Evolutionary conservation across 192 early-diverging fungal species (phyloP).

Genomic region (Phlyctochytrium bullatum): DNA sequence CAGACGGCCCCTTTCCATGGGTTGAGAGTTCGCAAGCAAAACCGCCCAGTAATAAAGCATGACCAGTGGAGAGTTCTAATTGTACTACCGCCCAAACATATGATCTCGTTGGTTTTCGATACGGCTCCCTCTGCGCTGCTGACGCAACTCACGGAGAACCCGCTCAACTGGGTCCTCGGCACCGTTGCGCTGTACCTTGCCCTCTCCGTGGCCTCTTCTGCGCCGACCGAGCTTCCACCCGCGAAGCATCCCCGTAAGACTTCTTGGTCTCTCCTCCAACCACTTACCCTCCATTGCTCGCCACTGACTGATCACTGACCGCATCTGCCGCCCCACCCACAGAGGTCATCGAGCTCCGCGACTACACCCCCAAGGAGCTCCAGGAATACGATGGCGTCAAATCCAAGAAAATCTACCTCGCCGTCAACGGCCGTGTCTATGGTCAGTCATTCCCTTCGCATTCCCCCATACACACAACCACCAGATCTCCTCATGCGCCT

Average conservation of each 20-base stretch:
- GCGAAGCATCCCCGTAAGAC: constrained; percentile 27
- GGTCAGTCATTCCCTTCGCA: no score
- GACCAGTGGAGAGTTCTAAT: no score
- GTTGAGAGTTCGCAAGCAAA: no score
- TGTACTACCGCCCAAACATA: background rate
- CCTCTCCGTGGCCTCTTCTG: constrained; percentile 18
- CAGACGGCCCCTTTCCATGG: no score
- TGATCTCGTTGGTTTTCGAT: background rate
- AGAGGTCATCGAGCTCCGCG: constrained; percentile 61
- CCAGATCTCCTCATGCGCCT: no score
- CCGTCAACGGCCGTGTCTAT: constrained; percentile 78
- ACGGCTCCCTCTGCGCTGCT: background rate
- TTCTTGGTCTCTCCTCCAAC: no score
- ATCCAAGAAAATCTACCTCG: constrained; percentile 66
- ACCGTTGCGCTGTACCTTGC: constrained; percentile 56
- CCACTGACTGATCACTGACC: background rate
- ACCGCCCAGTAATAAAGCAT: no score
- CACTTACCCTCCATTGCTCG: background rate
- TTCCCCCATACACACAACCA: no score
- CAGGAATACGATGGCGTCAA: constrained; percentile 65
- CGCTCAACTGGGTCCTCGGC: constrained; percentile 68
- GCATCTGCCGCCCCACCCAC: constrained; percentile 38
- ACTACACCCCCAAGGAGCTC: constrained; percentile 79
- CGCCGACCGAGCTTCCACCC: constrained; percentile 26
- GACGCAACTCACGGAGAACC: constrained; percentile 40